These are phyloP conservation scores for Phialophora macrospora DNA, from an alignment of 2,329 filamentous ascomycete genomes.

Conservation along the genomic window DNA sequence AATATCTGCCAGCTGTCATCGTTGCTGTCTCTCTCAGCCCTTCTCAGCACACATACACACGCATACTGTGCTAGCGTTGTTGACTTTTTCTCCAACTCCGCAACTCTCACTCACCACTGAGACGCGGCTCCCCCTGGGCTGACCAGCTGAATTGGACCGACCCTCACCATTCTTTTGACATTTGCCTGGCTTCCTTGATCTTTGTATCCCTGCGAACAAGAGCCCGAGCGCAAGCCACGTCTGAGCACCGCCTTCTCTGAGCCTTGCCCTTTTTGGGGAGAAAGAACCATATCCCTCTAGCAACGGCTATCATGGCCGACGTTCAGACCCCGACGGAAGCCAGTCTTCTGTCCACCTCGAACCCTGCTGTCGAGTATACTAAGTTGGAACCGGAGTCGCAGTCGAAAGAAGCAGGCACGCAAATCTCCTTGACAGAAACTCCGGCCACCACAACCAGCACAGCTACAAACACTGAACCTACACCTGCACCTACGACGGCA, in stretches of 20 bases:
- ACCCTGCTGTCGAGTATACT: conserved; percentile 10
- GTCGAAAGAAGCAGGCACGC: conserved; percentile 24
- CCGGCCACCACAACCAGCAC: conserved; percentile 12
- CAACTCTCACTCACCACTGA: neutral
- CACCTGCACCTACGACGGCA: conserved; percentile 5
- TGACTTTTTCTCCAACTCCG: neutral
- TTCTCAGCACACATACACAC: neutral
- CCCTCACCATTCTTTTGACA: neutral
- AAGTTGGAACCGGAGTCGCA: neutral
- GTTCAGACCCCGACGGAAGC: conserved; percentile 34
- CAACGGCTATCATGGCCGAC: conserved; percentile 29
- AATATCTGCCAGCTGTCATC: neutral
- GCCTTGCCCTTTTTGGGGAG: neutral
- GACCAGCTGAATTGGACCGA: neutral
- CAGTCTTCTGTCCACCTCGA: conserved; percentile 27
- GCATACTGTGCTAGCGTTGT: neutral
- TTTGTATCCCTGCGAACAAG: neutral
- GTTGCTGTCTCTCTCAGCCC: neutral
- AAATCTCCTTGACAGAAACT: conserved; percentile 6
- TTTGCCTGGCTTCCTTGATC: neutral
- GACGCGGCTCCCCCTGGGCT: neutral
- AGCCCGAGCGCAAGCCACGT: neutral
- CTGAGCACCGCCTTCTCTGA: neutral
- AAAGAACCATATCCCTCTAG: neutral
- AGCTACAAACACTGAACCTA: conserved; percentile 14